Evolutionary conservation across 1,284 basidiomycete species (phyloP).

Genomic region (Cryptococcus sp.): DNA sequence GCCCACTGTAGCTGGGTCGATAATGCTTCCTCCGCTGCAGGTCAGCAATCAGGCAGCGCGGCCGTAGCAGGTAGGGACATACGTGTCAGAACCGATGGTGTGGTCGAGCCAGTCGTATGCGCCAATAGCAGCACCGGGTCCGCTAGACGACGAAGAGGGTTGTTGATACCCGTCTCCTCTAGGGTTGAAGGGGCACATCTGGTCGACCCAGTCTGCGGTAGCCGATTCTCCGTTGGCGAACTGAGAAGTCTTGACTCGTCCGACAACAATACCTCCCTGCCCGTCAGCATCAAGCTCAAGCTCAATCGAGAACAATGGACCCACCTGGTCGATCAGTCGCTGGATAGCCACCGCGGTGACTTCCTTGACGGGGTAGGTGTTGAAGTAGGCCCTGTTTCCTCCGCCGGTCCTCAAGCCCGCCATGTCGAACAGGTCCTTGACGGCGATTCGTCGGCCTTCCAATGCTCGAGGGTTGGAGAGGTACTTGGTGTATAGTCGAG

Average conservation of each 20-base stretch:
- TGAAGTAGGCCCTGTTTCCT: slow-evolving; percentile 19
- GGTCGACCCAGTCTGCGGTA: slow-evolving; percentile 53
- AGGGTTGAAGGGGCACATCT: slow-evolving; percentile 54
- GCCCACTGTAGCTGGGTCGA: slow-evolving; percentile 48
- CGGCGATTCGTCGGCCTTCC: slow-evolving; percentile 28
- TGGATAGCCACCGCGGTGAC: slow-evolving; percentile 42
- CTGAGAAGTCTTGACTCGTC: slow-evolving; percentile 55
- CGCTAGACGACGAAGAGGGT: slow-evolving; percentile 48
- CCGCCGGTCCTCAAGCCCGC: slow-evolving; percentile 24
- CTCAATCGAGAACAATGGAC: slow-evolving; percentile 14
- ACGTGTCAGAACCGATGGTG: slow-evolving; percentile 48
- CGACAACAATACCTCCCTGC: slow-evolving; percentile 53
- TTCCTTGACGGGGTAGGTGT: slow-evolving; percentile 12
- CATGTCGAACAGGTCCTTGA: slow-evolving; percentile 29
- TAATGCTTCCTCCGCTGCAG: slow-evolving; percentile 45
- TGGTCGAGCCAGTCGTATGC: slow-evolving; percentile 49
- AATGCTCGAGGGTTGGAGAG: slow-evolving; percentile 20
- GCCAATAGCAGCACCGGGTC: slow-evolving; percentile 46
- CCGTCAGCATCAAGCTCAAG: slow-evolving; percentile 25
- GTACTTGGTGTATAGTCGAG: slow-evolving; percentile 24
- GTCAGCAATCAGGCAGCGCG: neutral
- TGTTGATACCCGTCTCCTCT: slow-evolving; percentile 54
- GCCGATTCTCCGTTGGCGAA: slow-evolving; percentile 56
- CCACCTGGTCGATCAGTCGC: slow-evolving; percentile 51
- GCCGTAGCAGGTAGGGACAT: neutral